Evolutionary conservation across 2,329 filamentous ascomycete species (phyloP), one percentile per base, ranked within the genome.

Genomic region (Coniochaeta prunicola): DNA sequence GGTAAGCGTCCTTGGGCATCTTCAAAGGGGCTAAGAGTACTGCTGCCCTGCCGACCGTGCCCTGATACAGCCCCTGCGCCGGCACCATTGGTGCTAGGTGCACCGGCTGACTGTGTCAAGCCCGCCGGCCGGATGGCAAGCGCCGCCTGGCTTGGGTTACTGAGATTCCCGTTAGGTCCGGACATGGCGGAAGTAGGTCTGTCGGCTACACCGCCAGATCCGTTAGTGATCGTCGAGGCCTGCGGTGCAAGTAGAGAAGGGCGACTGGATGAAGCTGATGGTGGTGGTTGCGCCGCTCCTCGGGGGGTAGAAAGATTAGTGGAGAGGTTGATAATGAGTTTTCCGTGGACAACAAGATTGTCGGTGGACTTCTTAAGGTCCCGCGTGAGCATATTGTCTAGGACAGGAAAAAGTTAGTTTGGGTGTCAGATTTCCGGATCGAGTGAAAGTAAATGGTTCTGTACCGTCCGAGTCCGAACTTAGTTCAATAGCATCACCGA

Each of bases 321-420:
- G 12, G 93, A 97, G 13, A 99, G 80, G 72, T 96, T 97, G 63
- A 99, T 86, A 67, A 99, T 99, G 58, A 99, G 84, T 76, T 97
- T 97, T 63, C 94, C 94, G 71, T 99, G 92, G 34, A 99, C 94
- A 59, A 97, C 92, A 55, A 99, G 85, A 71, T 97, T 97, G 72
- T 99, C 94, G 61, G 92, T 97, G 6, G 94, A 97, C 75, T 97
- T 97, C 73, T 97, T 97, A 34, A 99, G 82, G 73, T 99, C 94
- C 65, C 92, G 83, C 56, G 94, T 97, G 70, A 99, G 90, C 93
- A 97, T 99, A 77, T 97, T 92, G 85, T 97, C 83, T 97, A 85
- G 86, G n/a, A 6, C 26, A 4, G 13, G 8, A 13, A n/a, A 56
- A 57, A 53, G 61, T 67, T 59, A 70, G 66, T 17, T 33, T 3